Evolutionary conservation across 2,329 filamentous ascomycete species (phyloP).

Genomic region (Alternaria panax): DNA sequence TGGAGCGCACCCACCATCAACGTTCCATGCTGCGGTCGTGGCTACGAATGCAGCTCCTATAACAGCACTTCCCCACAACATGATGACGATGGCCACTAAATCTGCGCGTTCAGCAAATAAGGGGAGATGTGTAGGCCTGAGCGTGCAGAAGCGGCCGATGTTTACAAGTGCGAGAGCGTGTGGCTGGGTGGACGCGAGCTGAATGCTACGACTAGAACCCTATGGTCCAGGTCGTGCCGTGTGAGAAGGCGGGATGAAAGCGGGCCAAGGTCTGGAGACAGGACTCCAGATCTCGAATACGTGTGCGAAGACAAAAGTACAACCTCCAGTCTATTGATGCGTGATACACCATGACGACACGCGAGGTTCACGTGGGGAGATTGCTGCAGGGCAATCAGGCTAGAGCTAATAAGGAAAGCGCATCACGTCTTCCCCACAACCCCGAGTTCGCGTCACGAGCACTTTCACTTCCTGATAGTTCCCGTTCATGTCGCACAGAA

Average conservation of each 20-base stretch:
- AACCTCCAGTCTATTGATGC: conserved; percentile 2
- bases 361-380: conserved; percentile 9
- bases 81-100: background rate
- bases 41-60: conserved; percentile 22
- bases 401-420: conserved; percentile 10
- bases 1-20: conserved; percentile 38
- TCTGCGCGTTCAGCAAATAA: background rate
- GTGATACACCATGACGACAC: conserved; percentile 18
- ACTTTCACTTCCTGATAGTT: background rate
- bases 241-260: background rate
- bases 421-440: background rate
- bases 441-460: background rate
- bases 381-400: conserved; percentile 3
- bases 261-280: background rate
- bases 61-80: background rate
- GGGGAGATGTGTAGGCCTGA: background rate
- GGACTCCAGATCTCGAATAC: background rate
- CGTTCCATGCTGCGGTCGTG: conserved; percentile 39
- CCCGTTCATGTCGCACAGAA: background rate
- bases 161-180: conserved; percentile 1
- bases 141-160: background rate
- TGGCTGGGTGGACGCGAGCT: conserved; percentile 5
- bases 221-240: background rate
- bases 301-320: background rate
- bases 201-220: background rate